phyloP scores from a whole-genome alignment of 495 filamentous ascomycete species.

The Pyrenopolyporus hunteri region DNA sequence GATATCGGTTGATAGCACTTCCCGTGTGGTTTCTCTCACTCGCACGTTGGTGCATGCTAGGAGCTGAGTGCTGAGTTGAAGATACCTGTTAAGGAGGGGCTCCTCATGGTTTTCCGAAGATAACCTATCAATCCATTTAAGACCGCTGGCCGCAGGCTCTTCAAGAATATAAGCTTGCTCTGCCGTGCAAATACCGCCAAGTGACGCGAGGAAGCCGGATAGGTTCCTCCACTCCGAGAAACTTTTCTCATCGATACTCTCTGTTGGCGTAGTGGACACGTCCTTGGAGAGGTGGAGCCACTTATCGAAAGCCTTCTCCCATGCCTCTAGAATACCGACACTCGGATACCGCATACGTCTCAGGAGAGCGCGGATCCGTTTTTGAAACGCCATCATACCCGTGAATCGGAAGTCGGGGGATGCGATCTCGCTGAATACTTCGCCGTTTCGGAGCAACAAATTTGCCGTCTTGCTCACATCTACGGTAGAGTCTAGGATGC shows the following conservation, averaged over 20 bases:
- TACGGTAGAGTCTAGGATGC: conserved; percentile 56
- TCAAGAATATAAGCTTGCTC: conserved; percentile 59
- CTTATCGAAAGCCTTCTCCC: conserved; percentile 65
- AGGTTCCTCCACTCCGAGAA: conserved; percentile 70
- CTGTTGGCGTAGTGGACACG: conserved; percentile 55
- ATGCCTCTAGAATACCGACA: conserved; percentile 65
- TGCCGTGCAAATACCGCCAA: conserved; percentile 70
- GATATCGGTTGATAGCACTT: conserved; percentile 65
- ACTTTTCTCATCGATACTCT: conserved; percentile 57
- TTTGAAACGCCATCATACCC: conserved; percentile 70
- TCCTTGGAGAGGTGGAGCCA: conserved; percentile 67
- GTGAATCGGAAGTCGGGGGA: conserved; percentile 68
- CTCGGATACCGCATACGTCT: conserved; percentile 65
- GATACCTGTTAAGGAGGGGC: conserved; percentile 62
- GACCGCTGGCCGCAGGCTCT: conserved; percentile 60
- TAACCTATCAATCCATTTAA: conserved; percentile 67
- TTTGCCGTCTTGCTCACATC: conserved; percentile 54
- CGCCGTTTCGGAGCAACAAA: conserved; percentile 63
- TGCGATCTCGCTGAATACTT: conserved; percentile 65
- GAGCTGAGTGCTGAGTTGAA: conserved; percentile 65
- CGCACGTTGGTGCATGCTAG: conserved; percentile 66
- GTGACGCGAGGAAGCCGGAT: conserved; percentile 68
- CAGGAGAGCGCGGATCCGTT: conserved; percentile 61
- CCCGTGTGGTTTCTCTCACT: conserved; percentile 66
- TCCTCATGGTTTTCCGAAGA: conserved; percentile 63